Percentiles rank a stretch among this genome's conserved stretches.
These are phyloP conservation scores for Coniochaeta sp. DNA, from an alignment of 2,329 filamentous ascomycete genomes.

Conservation along the genomic window DNA sequence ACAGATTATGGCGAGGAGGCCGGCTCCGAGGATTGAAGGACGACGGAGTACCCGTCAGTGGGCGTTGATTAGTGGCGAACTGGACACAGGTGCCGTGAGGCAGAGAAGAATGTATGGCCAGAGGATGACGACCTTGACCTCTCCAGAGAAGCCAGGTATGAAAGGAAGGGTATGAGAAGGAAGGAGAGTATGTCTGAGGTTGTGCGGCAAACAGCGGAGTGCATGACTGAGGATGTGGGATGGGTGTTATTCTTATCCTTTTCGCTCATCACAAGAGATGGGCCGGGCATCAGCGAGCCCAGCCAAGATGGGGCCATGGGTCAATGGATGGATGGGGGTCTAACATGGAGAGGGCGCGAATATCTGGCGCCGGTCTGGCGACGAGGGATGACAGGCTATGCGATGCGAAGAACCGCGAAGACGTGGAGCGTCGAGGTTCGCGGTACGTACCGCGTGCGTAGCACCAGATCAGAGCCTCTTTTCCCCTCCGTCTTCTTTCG, in stretches of 20 bases:
- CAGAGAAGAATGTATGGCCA: slow-evolving; percentile 8
- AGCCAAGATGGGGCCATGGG: slow-evolving; percentile 9
- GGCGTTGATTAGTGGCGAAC: slow-evolving; percentile 9
- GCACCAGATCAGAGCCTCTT: neutral
- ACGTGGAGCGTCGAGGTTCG: slow-evolving; percentile 3
- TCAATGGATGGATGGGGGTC: neutral
- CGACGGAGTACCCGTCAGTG: slow-evolving; percentile 16
- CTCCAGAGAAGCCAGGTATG: slow-evolving; percentile 16
- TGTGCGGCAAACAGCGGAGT: slow-evolving; percentile 17
- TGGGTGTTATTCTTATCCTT: slow-evolving; percentile 20
- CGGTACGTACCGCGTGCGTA: neutral
- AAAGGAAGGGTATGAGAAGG: neutral
- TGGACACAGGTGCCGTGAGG: slow-evolving; percentile 7
- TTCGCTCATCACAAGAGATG: slow-evolving; percentile 13
- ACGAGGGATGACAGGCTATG: slow-evolving; percentile 1
- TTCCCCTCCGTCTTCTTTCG: neutral
- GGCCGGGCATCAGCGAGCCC: slow-evolving; percentile 18
- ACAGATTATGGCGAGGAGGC: slow-evolving; percentile 9
- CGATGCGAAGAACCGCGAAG: slow-evolving; percentile 8
- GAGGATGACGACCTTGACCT: slow-evolving; percentile 12
- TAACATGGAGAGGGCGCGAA: neutral
- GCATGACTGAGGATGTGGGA: slow-evolving; percentile 11
- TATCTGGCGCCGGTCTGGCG: neutral
- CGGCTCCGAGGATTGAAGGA: slow-evolving; percentile 8
- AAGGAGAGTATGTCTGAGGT: slow-evolving; percentile 17